Evolutionary conservation across 2,329 filamentous ascomycete genomes (phyloP), one percentile per base, ranked within the genome.

Genomic region (Ceratocystis lukuohia): DNA sequence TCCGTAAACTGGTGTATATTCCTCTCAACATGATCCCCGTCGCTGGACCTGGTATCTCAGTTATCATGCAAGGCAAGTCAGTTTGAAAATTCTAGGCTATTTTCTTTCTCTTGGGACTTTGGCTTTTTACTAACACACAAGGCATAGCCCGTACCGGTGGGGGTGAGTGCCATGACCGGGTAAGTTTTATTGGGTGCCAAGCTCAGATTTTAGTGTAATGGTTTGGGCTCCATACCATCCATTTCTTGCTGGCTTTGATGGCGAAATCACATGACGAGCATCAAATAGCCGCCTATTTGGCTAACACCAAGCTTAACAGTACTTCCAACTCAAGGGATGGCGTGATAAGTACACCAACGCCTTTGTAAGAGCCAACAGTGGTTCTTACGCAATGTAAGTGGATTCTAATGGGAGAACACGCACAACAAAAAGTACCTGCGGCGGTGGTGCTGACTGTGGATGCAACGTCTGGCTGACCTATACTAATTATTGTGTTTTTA

Each of bases 21-120:
- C 92, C 93, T 10, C 80, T 97, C 68, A 97, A 96, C 77, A 91
- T 96, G 73, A 91, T 97, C 64, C 93, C 93, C 0, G 82, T 96
- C 0, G 84, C 96, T 20, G 93, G 93, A 5, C 63, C 66, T 10
- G 61, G 22, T 3, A 44, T 65, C 12, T 65, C 96, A 75, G 82
- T 96, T 44, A 74, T 88, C 33, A 74, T 95, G 17, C 91, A 96
- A 75, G 88, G 87, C 75, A 75, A 57, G 20, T 67, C 69, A 71
- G 66, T 72, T 64, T 20, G 22, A 53, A 41, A 28, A 15, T 25
- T 15, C 4, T 25, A 15, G 48, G 3, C 22, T 15, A 5, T 28
- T 53, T 28, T 28, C n/a, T 25, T 53, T 15, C 20, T 50, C 7
- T 10, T 25, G 48, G 20, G 8, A 28, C 48, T 53, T 53, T 22